Conservation (phyloP, 1,284 basidiomycete genomes). For the Peniophora sp. region DNA sequence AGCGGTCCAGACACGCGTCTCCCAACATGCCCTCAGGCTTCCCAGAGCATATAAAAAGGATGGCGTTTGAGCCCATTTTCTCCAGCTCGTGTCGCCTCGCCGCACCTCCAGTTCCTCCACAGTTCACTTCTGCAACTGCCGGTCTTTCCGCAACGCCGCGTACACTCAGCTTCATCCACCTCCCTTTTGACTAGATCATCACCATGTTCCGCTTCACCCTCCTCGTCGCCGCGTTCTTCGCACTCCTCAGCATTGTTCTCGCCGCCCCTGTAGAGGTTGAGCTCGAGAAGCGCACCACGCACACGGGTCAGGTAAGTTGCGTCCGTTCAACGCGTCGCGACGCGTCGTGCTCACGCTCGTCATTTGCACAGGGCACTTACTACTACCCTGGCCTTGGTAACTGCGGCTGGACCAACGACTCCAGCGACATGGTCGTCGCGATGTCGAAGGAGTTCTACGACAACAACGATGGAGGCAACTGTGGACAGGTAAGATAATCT, state of each 20-base stretch:
- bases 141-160: too few relatives aligned
- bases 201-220: not conserved
- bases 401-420: constrained; percentile 28
- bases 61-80: too few relatives aligned
- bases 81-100: too few relatives aligned
- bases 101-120: too few relatives aligned
- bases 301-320: not conserved
- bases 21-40: too few relatives aligned
- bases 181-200: not conserved
- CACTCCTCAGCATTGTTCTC: not conserved
- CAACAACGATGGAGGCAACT: constrained; percentile 22
- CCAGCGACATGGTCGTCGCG: constrained; percentile 31
- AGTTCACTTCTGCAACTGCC: too few relatives aligned
- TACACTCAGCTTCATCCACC: too few relatives aligned
- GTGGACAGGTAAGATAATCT: constrained; percentile 24
- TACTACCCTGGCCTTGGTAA: constrained; percentile 34
- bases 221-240: not conserved
- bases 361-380: constrained; percentile 29
- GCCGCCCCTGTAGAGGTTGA: not conserved
- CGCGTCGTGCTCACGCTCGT: not conserved
- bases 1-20: too few relatives aligned
- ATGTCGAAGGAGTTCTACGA: constrained; percentile 27
- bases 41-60: too few relatives aligned
- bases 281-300: constrained; percentile 1
- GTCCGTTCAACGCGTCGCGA: not conserved